Percentiles rank a stretch among this genome's conserved stretches.
Conservation (phyloP, 2,329 filamentous ascomycete genomes). For the Orbilia javanica region DNA sequence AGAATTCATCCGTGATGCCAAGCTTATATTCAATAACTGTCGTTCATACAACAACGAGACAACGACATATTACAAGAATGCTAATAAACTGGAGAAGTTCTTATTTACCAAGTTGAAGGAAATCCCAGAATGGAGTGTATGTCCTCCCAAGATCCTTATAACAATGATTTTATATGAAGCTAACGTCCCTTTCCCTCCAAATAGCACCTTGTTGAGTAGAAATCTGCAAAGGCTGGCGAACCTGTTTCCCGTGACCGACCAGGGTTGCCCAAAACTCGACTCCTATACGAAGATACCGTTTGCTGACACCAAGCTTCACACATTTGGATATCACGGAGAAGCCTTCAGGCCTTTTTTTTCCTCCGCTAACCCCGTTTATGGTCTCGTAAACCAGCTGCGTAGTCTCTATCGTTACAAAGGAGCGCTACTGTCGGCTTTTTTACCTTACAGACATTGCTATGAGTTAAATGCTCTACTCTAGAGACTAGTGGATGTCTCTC, state of each 20-base stretch:
- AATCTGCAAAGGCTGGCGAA: not conserved
- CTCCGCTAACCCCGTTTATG: too few relatives aligned
- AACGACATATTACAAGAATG: conserved; percentile 93
- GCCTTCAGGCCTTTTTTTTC: too few relatives aligned
- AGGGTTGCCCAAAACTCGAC: not conserved
- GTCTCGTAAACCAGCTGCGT: too few relatives aligned
- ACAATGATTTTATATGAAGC: not conserved
- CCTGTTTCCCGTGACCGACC: not conserved
- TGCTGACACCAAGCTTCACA: too few relatives aligned
- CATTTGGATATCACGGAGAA: too few relatives aligned
- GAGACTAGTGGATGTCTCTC: too few relatives aligned
- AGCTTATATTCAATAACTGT: conserved; percentile 93
- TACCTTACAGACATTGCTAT: too few relatives aligned
- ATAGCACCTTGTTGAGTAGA: conserved; percentile 51
- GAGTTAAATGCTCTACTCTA: too few relatives aligned
- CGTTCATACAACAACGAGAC: conserved; percentile 95
- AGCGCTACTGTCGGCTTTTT: too few relatives aligned
- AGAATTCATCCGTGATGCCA: conserved; percentile 90
- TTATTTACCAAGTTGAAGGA: conserved; percentile 64
- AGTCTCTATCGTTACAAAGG: too few relatives aligned
- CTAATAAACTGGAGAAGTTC: conserved; percentile 81
- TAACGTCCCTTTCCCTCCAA: conserved; percentile 17
- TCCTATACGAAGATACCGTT: not conserved
- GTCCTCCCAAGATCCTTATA: conserved; percentile 21
- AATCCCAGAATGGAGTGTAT: conserved; percentile 63